phyloP scores from a whole-genome alignment of 2,329 filamentous ascomycete genomes.

The Rasamsonia emersonii region DNA sequence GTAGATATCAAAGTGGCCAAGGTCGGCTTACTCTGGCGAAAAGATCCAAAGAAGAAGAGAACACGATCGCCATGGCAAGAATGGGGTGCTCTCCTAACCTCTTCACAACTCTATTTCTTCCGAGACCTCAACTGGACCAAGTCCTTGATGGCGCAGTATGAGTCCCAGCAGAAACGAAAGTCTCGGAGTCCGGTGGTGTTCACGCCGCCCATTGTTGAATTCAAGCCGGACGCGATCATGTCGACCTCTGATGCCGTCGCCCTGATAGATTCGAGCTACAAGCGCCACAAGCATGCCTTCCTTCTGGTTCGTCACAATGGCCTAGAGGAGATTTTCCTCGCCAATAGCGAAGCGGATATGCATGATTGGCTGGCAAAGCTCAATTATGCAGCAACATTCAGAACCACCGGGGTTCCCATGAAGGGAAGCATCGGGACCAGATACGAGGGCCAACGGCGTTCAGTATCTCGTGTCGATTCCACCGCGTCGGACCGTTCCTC shows the following conservation, averaged over 20 bases:
- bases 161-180: conserved; percentile 69
- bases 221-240: conserved; percentile 89
- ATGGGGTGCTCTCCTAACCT: conserved; percentile 93
- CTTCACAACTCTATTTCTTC: conserved; percentile 96
- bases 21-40: conserved; percentile 88
- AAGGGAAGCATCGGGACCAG: conserved; percentile 75
- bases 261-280: conserved; percentile 76
- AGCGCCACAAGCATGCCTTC: conserved; percentile 89
- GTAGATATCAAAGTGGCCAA: conserved; percentile 98
- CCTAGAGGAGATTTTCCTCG: conserved; percentile 81
- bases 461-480: conserved; percentile 55
- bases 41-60: conserved; percentile 88
- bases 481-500: conserved; percentile 49
- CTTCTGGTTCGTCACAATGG: conserved; percentile 80
- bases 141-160: conserved; percentile 78
- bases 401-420: conserved; percentile 84
- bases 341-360: conserved; percentile 82
- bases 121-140: conserved; percentile 90
- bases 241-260: conserved; percentile 90
- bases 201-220: conserved; percentile 78
- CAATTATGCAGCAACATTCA: conserved; percentile 92
- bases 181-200: conserved; percentile 75
- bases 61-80: conserved; percentile 95
- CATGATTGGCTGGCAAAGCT: conserved; percentile 95
- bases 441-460: conserved; percentile 66